Base-by-base conservation (phyloP, 1,284 basidiomycete species). In the Neotropicomus parvogracilis region DNA sequence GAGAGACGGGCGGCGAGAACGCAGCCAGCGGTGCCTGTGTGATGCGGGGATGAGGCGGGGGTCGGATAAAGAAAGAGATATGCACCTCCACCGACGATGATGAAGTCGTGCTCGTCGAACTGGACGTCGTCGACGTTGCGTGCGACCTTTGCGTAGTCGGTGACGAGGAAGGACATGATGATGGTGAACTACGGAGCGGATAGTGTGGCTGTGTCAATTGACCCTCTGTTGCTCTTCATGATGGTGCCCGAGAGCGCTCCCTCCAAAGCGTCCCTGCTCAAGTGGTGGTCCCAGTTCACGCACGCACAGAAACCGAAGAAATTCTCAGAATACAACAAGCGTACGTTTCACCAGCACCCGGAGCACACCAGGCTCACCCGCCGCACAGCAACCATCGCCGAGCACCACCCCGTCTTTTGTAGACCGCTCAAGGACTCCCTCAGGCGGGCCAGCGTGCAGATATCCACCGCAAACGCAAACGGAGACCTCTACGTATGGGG, bases 401-500 rank as follows among this genome's bases (percentile, higher is more conserved):
- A 67, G 32, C 68, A 68, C 46, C 75, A 78, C 58, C 69, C 76
- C 8, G 91, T 98, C 32, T 98, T 99, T 66, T 91, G 90, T 12
- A 87, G 83, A 49, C 85, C 91, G 6, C 79, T 98, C 55, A 79
- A 80, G 53, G 87, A 93, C 62, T 89, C 88, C 48, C 75, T 98
- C 59, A 79, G 81, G 60, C 88, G 88, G 66, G 95, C 95, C 17
- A 88, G 83, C 59, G 94, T 97, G 1, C 92, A 95, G 63, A 97
- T 99, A 66, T 92, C 89, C 16, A 95, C 95, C n/a, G 85, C 89
- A 12, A 88, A 88, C 49, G 75, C 84, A 13, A 83, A 85, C 54
- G 91, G 89, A 9, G 81, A 86, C 54, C 74, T 92, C 19, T 92
- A 90, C 63, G 87, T 92, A 6, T 93, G 89, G 87, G 91, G 95